Conservation (phyloP, 106 monocot species). For the Dioscorea zingiberensis region DNA sequence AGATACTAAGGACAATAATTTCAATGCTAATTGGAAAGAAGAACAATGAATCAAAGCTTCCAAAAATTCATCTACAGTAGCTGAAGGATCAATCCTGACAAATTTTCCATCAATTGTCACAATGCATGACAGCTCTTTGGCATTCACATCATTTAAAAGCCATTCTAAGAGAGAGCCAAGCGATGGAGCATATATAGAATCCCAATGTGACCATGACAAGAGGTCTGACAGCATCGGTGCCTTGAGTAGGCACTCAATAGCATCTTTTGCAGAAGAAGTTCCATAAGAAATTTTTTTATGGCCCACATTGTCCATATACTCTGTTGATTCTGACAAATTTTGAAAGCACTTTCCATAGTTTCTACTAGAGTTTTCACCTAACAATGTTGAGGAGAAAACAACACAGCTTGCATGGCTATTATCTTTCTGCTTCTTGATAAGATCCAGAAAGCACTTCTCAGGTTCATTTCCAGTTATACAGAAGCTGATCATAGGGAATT, state of each 20-base stretch:
- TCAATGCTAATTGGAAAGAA: constrained; percentile 58
- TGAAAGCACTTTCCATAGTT: constrained; percentile 8
- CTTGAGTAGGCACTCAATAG: constrained; percentile 64
- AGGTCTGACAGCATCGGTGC: constrained; percentile 91
- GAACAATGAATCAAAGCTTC: constrained; percentile 80
- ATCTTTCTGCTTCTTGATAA: constrained; percentile 23
- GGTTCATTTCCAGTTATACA: constrained; percentile 32
- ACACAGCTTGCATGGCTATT: constrained; percentile 27
- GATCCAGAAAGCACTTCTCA: constrained; percentile 16
- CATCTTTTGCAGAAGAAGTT: constrained; percentile 48
- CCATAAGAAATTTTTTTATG: constrained; percentile 12
- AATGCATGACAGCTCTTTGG: constrained; percentile 63
- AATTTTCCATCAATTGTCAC: constrained; percentile 74
- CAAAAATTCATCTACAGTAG: constrained; percentile 70
- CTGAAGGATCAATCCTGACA: constrained; percentile 64
- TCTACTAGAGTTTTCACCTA: constrained; percentile 31
- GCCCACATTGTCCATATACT: not conserved
- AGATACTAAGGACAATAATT: constrained; percentile 71
- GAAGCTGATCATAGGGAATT: constrained; percentile 77
- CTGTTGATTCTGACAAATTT: not conserved
- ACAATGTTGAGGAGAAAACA: constrained; percentile 54
- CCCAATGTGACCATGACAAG: constrained; percentile 91
- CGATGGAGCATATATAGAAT: constrained; percentile 62
- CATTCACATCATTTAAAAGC: constrained; percentile 39
- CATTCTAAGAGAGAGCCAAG: constrained; percentile 73